These are phyloP conservation scores for Acarospora socialis DNA, from an alignment of 2,329 filamentous ascomycete genomes.

Conservation along the genomic window DNA sequence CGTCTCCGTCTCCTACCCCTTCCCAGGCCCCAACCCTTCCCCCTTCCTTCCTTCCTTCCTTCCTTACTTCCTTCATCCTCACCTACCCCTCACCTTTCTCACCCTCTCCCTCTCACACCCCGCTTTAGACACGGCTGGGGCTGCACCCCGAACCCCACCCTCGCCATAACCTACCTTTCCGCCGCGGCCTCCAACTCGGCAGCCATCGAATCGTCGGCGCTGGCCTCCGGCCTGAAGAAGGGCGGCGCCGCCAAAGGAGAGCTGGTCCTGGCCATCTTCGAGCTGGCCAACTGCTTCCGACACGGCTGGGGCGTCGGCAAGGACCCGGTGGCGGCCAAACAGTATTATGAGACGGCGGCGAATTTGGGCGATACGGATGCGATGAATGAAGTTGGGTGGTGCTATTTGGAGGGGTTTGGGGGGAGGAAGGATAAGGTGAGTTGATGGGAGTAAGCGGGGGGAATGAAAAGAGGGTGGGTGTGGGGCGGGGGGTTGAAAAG, in stretches of 20 bases:
- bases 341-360: constrained; percentile 96
- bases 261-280: constrained; percentile 89
- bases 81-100: constrained; percentile 5
- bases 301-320: constrained; percentile 85
- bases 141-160: constrained; percentile 54
- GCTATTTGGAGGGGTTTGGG: constrained; percentile 91
- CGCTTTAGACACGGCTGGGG: constrained; percentile 76
- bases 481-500: neutral
- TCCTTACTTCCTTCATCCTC: constrained; percentile 5
- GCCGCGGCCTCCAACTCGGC: constrained; percentile 84
- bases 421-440: constrained; percentile 97
- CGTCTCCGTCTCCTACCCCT: too few relatives aligned
- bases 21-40: too few relatives aligned
- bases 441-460: constrained; percentile 16
- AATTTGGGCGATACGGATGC: constrained; percentile 94
- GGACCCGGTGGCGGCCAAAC: constrained; percentile 67
- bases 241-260: constrained; percentile 93
- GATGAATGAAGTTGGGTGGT: constrained; percentile 95
- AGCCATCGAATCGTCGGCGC: constrained; percentile 68
- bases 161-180: constrained; percentile 71
- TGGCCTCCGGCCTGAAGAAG: constrained; percentile 78
- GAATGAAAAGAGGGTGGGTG: neutral
- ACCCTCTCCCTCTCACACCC: constrained; percentile 16
- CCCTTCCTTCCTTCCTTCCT: constrained; percentile 5
- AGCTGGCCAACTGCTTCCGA: constrained; percentile 63